Evolutionary conservation across 306 rosid species (phyloP).

Genomic region (Heteromeles arbutifolia): DNA sequence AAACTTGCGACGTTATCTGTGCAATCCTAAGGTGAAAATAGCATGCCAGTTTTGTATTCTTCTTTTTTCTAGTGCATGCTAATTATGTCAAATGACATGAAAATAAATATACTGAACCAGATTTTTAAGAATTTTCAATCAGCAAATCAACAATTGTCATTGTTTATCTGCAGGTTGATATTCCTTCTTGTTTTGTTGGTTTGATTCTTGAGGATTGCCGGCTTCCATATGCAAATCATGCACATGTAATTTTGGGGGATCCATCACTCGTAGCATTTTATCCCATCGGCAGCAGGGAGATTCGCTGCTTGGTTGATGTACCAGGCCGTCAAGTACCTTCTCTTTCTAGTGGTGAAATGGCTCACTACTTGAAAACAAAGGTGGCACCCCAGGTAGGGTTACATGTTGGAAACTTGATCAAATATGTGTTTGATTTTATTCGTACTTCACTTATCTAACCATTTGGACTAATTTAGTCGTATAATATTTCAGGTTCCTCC

Average conservation of each 20-base stretch:
- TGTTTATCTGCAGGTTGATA: slow-evolving; percentile 14
- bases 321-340: slow-evolving; percentile 59
- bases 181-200: slow-evolving; percentile 56
- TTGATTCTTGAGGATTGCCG: slow-evolving; percentile 42
- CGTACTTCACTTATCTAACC: neutral
- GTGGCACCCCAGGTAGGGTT: slow-evolving; percentile 51
- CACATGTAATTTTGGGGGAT: slow-evolving; percentile 51
- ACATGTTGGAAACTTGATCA: neutral
- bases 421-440: no score
- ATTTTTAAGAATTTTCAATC: neutral
- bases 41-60: neutral
- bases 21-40: slow-evolving; percentile 36
- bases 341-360: slow-evolving; percentile 49
- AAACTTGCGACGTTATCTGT: slow-evolving; percentile 40
- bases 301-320: slow-evolving; percentile 56
- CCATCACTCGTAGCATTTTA: slow-evolving; percentile 52
- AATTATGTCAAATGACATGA: neutral
- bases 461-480: neutral
- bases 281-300: slow-evolving; percentile 56
- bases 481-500: slow-evolving; percentile 16
- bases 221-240: slow-evolving; percentile 53
- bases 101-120: neutral
- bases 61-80: no score
- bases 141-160: neutral
- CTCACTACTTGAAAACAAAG: slow-evolving; percentile 46